Percentiles rank a stretch among this genome's conserved stretches.
Conservation (phyloP, 208 protist genomes). For the Leishmania lainsoni region DNA sequence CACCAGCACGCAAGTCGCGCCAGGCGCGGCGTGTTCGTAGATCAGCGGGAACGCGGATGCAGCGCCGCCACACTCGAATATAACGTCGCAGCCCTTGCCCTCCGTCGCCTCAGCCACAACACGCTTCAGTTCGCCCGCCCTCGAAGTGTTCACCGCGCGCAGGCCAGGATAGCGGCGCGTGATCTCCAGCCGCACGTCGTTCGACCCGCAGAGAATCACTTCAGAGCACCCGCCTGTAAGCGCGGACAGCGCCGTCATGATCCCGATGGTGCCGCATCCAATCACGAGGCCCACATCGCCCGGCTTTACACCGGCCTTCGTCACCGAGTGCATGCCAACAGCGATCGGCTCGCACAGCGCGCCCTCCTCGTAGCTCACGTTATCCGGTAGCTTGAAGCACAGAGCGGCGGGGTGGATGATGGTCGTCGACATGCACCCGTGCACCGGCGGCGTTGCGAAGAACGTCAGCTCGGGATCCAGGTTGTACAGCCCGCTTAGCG, state of each 20-base stretch:
- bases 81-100: conserved; percentile 39
- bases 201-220: conserved; percentile 47
- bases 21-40: conserved; percentile 42
- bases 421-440: conserved; percentile 51
- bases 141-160: conserved; percentile 38
- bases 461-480: conserved; percentile 71
- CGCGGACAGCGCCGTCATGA: conserved; percentile 48
- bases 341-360: conserved; percentile 72
- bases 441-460: conserved; percentile 70
- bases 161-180: conserved; percentile 37
- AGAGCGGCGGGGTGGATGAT: conserved; percentile 62
- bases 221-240: conserved; percentile 53
- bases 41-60: conserved; percentile 40
- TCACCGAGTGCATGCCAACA: conserved; percentile 62
- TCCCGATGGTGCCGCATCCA: conserved; percentile 51
- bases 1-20: conserved; percentile 49
- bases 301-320: conserved; percentile 47
- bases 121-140: conserved; percentile 29
- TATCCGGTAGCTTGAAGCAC: conserved; percentile 67
- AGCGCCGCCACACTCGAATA: conserved; percentile 56
- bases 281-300: conserved; percentile 42
- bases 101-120: conserved; percentile 37
- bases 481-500: conserved; percentile 69
- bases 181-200: conserved; percentile 35
- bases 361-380: conserved; percentile 68